Percentiles rank a stretch among this genome's conserved stretches.
These are phyloP conservation scores for Rhizophora apiculata DNA, from an alignment of 345 rosid species.

Conservation along the genomic window DNA sequence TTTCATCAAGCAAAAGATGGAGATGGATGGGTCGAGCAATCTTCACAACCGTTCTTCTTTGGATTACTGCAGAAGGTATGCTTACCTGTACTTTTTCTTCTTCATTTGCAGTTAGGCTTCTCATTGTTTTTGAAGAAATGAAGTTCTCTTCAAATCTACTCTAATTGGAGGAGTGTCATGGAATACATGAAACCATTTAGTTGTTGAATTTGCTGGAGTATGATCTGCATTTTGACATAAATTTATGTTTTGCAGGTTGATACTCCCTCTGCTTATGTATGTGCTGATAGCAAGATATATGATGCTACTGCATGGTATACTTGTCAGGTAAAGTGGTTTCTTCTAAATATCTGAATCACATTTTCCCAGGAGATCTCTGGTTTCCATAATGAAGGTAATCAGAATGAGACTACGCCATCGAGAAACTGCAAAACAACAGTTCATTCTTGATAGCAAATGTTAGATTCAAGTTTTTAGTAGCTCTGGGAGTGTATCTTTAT, in stretches of 20 bases:
- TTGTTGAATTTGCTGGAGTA: neutral
- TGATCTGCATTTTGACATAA: constrained; percentile 8
- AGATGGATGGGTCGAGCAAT: constrained; percentile 99
- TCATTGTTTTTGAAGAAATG: constrained; percentile 7
- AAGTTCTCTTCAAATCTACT: neutral
- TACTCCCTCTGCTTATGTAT: constrained; percentile 76
- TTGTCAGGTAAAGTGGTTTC: constrained; percentile 69
- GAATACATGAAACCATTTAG: neutral
- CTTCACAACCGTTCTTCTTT: constrained; percentile 69
- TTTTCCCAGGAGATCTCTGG: neutral
- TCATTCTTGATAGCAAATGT: too few relatives aligned
- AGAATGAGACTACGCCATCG: too few relatives aligned
- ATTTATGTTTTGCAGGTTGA: constrained; percentile 55
- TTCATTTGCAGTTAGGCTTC: neutral
- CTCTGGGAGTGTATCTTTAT: too few relatives aligned
- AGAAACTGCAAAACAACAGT: too few relatives aligned
- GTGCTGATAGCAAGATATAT: constrained; percentile 86
- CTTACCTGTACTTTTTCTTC: neutral
- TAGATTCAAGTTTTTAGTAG: too few relatives aligned
- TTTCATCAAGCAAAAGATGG: constrained; percentile 97
- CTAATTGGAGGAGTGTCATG: neutral
- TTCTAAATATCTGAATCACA: neutral
- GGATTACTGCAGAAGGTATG: constrained; percentile 87
- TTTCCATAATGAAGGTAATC: neutral
- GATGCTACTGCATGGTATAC: constrained; percentile 93